These are phyloP conservation scores for Lentinula guzmanii DNA, from an alignment of 768 basidiomycete species.

Conservation along the genomic window DNA sequence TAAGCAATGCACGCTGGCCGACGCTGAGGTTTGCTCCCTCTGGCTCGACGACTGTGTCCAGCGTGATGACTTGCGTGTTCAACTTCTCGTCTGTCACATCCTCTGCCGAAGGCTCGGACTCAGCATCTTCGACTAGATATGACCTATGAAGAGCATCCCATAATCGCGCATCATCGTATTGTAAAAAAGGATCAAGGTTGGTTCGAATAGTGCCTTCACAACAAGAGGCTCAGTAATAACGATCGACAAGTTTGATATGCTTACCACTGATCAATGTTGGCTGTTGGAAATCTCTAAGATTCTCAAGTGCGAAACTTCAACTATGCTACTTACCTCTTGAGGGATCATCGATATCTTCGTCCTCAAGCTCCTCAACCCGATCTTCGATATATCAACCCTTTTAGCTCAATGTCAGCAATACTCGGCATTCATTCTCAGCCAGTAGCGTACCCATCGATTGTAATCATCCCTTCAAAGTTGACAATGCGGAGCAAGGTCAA, in stretches of 20 bases:
- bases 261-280: constrained; percentile 53
- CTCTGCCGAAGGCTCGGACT: constrained; percentile 2
- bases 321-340: constrained; percentile 44
- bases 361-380: constrained; percentile 61
- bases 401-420: neutral
- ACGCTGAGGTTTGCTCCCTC: constrained; percentile 61
- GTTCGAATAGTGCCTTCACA: constrained; percentile 47
- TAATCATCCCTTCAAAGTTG: constrained; percentile 59
- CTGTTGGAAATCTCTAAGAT: constrained; percentile 18
- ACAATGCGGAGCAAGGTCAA: constrained; percentile 64
- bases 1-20: constrained; percentile 51
- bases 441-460: constrained; percentile 49
- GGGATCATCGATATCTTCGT: constrained; percentile 60
- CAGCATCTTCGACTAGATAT: constrained; percentile 27
- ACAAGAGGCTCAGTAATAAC: neutral
- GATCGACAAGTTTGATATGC: constrained; percentile 15
- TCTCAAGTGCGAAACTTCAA: neutral
- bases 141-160: constrained; percentile 71
- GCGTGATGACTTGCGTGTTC: constrained; percentile 33
- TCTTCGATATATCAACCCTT: constrained; percentile 60
- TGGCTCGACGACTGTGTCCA: constrained; percentile 57
- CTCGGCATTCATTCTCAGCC: no score
- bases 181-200: constrained; percentile 54
- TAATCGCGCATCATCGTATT: constrained; percentile 56
- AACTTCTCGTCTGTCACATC: neutral